Evolutionary conservation across 2,329 filamentous ascomycete genomes (phyloP), one percentile per base, ranked within the genome.

Genomic region (Fusarium siculi): DNA sequence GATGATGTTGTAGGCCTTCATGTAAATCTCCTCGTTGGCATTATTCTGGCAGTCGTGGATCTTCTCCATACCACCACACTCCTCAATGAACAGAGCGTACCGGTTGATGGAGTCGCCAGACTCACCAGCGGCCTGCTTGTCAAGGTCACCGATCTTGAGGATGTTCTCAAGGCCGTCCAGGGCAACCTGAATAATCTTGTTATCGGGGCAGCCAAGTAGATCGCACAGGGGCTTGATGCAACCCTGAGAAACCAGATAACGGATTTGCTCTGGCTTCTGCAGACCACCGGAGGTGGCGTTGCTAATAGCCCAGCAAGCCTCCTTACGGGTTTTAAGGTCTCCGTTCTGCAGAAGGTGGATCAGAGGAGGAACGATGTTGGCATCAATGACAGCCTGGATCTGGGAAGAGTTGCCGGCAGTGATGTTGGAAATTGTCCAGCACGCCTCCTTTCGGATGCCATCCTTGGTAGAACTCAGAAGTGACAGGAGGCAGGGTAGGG

Each of bases 1-100:
- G 77, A 99, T 99, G 85, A 99, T 99, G 89, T 97, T 98, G 89
- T 98, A 99, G 0, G 96, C 96, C 91, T 99, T 99, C 96, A 99
- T 98, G 89, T 99, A 99, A 78, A 99, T 99, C 86, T 99, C 96
- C 86, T 99, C 96, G 85, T 99, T 99, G 87, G 96, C 96, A 80
- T 99, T 99, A 87, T 97, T 98, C 88, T 99, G 96, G 90, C 96
- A 98, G 79, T 98, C 96, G 86, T 99, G 96, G 78, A 99, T 98
- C 92, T 98, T 98, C 88, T 98, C 96, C 96, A 99, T 99, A 76
- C 96, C 96, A 80, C 95, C 94, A 77, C 95, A 97, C 85, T 99
- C 96, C 85, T 99, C 96, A 76, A 99, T 99, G 85, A 97, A 98
- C 73, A 99, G 90, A 52, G 96, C 96, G 80, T 97, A 99, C 75